Base-by-base conservation (phyloP, 108 stramenopile genomes). In the Nitzschia sp. region DNA sequence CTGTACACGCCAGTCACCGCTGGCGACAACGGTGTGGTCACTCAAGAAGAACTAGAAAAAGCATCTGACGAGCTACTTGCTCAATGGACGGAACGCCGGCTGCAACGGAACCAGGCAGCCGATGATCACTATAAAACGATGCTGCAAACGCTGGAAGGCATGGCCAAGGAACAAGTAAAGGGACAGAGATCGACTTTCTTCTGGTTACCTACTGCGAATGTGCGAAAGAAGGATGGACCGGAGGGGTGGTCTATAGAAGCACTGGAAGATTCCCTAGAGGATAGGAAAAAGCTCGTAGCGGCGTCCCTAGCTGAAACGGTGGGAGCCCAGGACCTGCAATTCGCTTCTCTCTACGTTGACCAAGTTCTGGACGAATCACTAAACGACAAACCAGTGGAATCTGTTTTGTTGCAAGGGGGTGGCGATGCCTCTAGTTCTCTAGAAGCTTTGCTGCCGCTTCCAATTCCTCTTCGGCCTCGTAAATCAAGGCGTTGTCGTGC, bases 401-500 rank as follows among this genome's bases (percentile, higher is more conserved):
- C 62, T 5, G 8, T 77, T 33, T 38, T 64, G 32, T 34, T 82
- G 29, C 76, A 72, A 73, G 38, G 35, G 0, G 53, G 59, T 26
- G 51, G 32, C 26, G 26, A 45, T 26, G 6, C 27, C 59, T 33
- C 46, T 0, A 8, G 21, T 2, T 35, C 32, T 11, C 53, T 71
- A 19, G 57, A 63, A n/a, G 66, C 55, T 3, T 54, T 83, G 38
- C 38, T 91, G 0, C 93, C 93, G 0, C 79, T 87, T 11, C 88
- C 83, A n/a, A 79, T 90, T 30, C 77, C 85, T 1, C 76, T 87
- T 28, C 83, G 85, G 24, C 71, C 82, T 6, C 76, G 90, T 33
- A 83, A 81, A 55, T 82, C 81, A 30, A 64, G 90, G 34, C 76
- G 95, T 69, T 93, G 92, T 63, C 77, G 85, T 4, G 79, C 80